phyloP scores from a whole-genome alignment of 805 yeast species.

The Lipomyces anomalus region DNA sequence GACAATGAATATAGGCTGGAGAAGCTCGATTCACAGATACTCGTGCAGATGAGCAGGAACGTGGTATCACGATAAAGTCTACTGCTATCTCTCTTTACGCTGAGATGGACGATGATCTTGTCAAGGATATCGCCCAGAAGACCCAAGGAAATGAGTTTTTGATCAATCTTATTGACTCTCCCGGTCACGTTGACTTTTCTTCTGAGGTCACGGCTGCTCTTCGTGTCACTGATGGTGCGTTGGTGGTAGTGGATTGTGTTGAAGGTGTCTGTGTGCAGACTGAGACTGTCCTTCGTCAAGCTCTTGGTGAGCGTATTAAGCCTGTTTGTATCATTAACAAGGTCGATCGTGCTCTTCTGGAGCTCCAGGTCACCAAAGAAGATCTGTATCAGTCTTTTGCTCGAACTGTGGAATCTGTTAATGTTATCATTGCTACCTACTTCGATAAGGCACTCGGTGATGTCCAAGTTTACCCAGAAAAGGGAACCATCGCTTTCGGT shows the following conservation, averaged over 20 bases:
- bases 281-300: constrained; percentile 98
- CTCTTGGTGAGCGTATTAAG: constrained; percentile 98
- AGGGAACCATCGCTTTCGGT: constrained; percentile 99
- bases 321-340: constrained; percentile 98
- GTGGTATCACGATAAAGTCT: constrained; percentile 99
- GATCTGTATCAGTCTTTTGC: constrained; percentile 97
- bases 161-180: constrained; percentile 97
- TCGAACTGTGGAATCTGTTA: constrained; percentile 98
- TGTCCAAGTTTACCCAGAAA: constrained; percentile 96
- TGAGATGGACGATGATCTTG: constrained; percentile 78
- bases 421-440: constrained; percentile 96
- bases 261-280: constrained; percentile 99
- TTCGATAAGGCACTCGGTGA: constrained; percentile 88
- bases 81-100: constrained; percentile 96
- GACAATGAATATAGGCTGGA: constrained; percentile 58
- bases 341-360: constrained; percentile 99
- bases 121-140: constrained; percentile 82
- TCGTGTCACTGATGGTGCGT: constrained; percentile 99
- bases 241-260: constrained; percentile 97
- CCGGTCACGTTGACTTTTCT: constrained; percentile 99
- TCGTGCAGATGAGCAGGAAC: constrained; percentile 99
- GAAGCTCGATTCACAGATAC: constrained; percentile 99
- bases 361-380: constrained; percentile 98
- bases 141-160: constrained; percentile 90
- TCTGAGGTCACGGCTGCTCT: constrained; percentile 99